Percentiles rank a stretch among this genome's conserved stretches.
phyloP scores from a whole-genome alignment of 2,329 filamentous ascomycete species.

The Biscogniauxia sp. region DNA sequence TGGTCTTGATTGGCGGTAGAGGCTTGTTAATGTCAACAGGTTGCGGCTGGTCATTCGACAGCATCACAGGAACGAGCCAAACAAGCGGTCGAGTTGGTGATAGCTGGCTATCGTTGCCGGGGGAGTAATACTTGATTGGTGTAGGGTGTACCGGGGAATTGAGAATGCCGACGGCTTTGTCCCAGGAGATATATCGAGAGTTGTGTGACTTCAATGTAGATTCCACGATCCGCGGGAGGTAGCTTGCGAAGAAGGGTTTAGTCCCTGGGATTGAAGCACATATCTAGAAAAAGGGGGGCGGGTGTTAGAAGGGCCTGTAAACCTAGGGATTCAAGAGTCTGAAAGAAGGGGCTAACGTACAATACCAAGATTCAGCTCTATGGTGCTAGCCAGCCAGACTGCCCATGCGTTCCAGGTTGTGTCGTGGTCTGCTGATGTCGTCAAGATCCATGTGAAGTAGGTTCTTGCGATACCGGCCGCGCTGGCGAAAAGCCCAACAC shows the following conservation, averaged over 20 bases:
- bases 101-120: not conserved
- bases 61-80: not conserved
- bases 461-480: constrained; percentile 38
- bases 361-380: constrained; percentile 45
- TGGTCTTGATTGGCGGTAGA: constrained; percentile 23
- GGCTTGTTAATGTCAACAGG: constrained; percentile 30
- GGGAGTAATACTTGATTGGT: not conserved
- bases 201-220: constrained; percentile 8
- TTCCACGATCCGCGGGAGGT: constrained; percentile 29
- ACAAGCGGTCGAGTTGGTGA: not conserved
- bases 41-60: not conserved
- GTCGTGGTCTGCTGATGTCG: constrained; percentile 29
- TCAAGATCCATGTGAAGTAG: constrained; percentile 34
- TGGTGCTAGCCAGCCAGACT: constrained; percentile 34
- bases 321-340: not conserved
- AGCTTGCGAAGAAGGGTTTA: constrained; percentile 42
- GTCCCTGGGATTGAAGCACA: constrained; percentile 44
- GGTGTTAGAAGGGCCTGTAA: not conserved
- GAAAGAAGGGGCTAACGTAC: constrained; percentile 24
- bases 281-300: constrained; percentile 29
- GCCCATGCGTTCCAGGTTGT: constrained; percentile 36
- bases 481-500: constrained; percentile 47
- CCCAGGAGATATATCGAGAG: constrained; percentile 8
- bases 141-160: not conserved
- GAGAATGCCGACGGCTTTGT: constrained; percentile 6